A percentile compares a stretch with the other conserved stretches of the same genome.
These are phyloP conservation scores for Psilocybe azurescens DNA, from an alignment of 768 basidiomycete species.

Conservation along the genomic window DNA sequence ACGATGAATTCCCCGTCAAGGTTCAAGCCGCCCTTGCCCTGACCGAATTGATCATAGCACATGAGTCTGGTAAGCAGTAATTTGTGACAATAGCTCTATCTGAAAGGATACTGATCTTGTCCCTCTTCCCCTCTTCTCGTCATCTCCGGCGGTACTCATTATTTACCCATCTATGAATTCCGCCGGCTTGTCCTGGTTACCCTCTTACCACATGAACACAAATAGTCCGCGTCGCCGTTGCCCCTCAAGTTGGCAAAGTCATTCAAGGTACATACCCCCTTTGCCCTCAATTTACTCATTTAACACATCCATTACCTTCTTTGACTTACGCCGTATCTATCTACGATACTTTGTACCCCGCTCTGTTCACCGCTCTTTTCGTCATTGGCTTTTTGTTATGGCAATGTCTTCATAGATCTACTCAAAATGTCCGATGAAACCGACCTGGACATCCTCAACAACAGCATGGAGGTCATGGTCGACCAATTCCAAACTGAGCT, in stretches of 20 bases:
- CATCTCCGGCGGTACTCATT: not conserved
- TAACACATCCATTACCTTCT: not conserved
- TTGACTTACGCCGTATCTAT: not conserved
- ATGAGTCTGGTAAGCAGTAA: conserved; percentile 60
- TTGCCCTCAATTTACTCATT: conserved; percentile 1
- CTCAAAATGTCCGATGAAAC: conserved; percentile 91
- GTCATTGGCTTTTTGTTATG: not conserved
- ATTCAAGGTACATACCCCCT: conserved; percentile 68
- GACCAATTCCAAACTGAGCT: conserved; percentile 85
- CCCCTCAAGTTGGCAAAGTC: conserved; percentile 83
- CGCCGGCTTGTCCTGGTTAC: conserved; percentile 5
- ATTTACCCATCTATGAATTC: not conserved
- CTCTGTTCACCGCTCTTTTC: not conserved
- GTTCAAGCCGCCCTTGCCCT: conserved; percentile 85
- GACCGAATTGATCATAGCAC: conserved; percentile 71
- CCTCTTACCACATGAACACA: conserved; percentile 5
- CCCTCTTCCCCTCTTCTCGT: not conserved
- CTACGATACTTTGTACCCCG: conserved; percentile 9
- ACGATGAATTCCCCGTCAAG: conserved; percentile 80
- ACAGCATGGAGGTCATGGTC: conserved; percentile 86
- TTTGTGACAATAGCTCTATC: not conserved
- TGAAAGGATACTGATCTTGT: not conserved
- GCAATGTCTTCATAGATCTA: conserved; percentile 54
- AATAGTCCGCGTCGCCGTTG: conserved; percentile 70
- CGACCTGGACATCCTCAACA: conserved; percentile 84